phyloP scores from a whole-genome alignment of 2,329 filamentous ascomycete genomes.

The Ciborinia camelliae region DNA sequence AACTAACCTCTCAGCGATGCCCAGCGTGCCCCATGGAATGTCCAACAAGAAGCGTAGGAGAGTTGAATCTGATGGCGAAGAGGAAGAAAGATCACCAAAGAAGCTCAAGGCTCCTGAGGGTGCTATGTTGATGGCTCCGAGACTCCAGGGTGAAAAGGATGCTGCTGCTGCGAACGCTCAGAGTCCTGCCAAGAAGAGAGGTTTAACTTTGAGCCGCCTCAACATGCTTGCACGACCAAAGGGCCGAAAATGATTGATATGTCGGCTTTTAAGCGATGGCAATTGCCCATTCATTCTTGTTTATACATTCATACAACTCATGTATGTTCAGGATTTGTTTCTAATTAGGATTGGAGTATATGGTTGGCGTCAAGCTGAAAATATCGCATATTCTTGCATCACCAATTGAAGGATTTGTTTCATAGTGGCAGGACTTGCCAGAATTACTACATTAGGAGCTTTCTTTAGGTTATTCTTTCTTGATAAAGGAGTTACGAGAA shows the following conservation, averaged over 20 bases:
- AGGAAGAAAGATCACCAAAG: slow-evolving; percentile 55
- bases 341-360: slow-evolving; percentile 17
- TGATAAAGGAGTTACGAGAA: background rate
- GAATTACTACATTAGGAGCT: slow-evolving; percentile 7
- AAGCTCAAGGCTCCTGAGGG: slow-evolving; percentile 48
- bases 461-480: slow-evolving; percentile 7
- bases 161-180: slow-evolving; percentile 33
- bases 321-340: slow-evolving; percentile 14
- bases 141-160: slow-evolving; percentile 32
- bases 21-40: slow-evolving; percentile 57
- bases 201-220: slow-evolving; percentile 56
- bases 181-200: slow-evolving; percentile 48
- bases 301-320: slow-evolving; percentile 14
- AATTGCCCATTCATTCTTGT: slow-evolving; percentile 18
- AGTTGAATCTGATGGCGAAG: slow-evolving; percentile 55
- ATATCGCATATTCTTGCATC: slow-evolving; percentile 18
- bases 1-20: slow-evolving; percentile 10
- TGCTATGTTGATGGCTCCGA: slow-evolving; percentile 34
- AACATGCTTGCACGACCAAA: slow-evolving; percentile 62
- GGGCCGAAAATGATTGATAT: slow-evolving; percentile 45
- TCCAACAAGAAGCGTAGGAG: slow-evolving; percentile 63
- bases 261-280: slow-evolving; percentile 1
- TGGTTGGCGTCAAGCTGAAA: slow-evolving; percentile 17
- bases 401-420: slow-evolving; percentile 15
- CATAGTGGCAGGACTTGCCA: slow-evolving; percentile 5